Base-by-base conservation (phyloP, 225 moss, liverwort and hornwort species). In the Neckera pumila region DNA sequence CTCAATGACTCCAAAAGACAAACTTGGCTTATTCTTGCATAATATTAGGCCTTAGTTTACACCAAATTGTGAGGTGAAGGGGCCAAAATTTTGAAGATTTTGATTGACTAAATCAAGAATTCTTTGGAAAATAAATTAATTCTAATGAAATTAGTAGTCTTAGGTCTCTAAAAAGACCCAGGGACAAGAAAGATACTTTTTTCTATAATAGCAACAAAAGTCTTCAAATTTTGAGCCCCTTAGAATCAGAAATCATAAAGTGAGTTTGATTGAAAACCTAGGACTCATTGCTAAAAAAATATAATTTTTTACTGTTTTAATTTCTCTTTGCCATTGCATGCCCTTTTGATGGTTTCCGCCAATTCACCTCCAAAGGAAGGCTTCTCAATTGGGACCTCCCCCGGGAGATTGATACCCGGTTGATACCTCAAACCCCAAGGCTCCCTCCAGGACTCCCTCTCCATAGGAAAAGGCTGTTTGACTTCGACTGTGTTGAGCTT, bases 271-370 rank as follows among this genome's bases (percentile, higher is more conserved):
- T 33, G 0, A 23, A 76, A 36, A 36, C 3, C 3, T 2, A 9
- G 0, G 0, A 0, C 23, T 34, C 6, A 0, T 53, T 36, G 21
- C 1, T 34, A 0, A 9, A 36, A 36, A 53, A 34, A 1, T 36
- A 34, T 76, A 2, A 8, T 34, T 6, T 14, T 51, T 3, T 47
- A 47, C 7, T 34, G 5, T 18, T n/a, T 12, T 7, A 34, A 8
- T 20, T 22, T 22, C 8, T 36, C 0, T 34, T 14, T 2, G 4
- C 3, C 54, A 25, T 36, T 23, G 3, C 22, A 34, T 54, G 5
- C 9, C 6, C 0, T 22, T 22, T 54, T 1, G 1, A 8, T 0
- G 1, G 0, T 25, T 77, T 36, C 0, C 3, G 34, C 51, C 4
- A 33, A 51, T 7, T 6, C 21, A 23, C 14, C 2, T 21, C 34